A percentile compares a stretch with the other conserved stretches of the same genome.
phyloP scores from a whole-genome alignment of 2,329 filamentous ascomycete genomes.

The Colletotrichum acutatum region DNA sequence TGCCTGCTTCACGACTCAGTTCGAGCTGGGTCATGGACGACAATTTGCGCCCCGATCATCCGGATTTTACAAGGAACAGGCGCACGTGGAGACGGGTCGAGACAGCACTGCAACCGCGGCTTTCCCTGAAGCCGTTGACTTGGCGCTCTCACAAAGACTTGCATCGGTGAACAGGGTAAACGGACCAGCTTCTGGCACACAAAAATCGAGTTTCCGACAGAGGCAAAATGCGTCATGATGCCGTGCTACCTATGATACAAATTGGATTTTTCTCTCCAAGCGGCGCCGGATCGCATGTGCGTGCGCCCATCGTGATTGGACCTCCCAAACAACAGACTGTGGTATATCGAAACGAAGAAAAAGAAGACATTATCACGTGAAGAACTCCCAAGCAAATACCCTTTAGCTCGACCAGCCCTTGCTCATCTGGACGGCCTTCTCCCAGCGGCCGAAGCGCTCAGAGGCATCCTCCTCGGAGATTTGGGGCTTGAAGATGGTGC shows the following conservation, averaged over 20 bases:
- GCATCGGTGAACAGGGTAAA: constrained; percentile 5
- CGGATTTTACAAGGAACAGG: constrained; percentile 12
- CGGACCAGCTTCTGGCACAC: background rate
- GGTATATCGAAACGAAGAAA: constrained; percentile 27
- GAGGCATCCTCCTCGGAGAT: constrained; percentile 69
- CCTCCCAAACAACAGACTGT: constrained; percentile 28
- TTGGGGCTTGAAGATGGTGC: constrained; percentile 74
- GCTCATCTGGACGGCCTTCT: constrained; percentile 82
- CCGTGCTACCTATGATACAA: constrained; percentile 32
- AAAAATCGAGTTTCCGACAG: background rate
- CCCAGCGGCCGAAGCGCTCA: constrained; percentile 77
- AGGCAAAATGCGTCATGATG: constrained; percentile 28
- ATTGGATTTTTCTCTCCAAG: constrained; percentile 10
- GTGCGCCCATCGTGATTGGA: constrained; percentile 28
- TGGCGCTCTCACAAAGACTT: constrained; percentile 3
- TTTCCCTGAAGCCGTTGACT: constrained; percentile 19
- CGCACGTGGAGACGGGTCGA: constrained; percentile 6
- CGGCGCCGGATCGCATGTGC: constrained; percentile 6
- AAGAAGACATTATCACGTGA: constrained; percentile 6
- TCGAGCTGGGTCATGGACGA: background rate
- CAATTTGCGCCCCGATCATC: constrained; percentile 18
- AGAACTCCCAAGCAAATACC: background rate
- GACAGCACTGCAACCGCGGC: constrained; percentile 5
- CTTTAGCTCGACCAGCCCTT: constrained; percentile 70
- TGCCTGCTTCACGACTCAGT: constrained; percentile 17